Conservation (phyloP, 2,329 filamentous ascomycete genomes). For the Fusarium sp. region DNA sequence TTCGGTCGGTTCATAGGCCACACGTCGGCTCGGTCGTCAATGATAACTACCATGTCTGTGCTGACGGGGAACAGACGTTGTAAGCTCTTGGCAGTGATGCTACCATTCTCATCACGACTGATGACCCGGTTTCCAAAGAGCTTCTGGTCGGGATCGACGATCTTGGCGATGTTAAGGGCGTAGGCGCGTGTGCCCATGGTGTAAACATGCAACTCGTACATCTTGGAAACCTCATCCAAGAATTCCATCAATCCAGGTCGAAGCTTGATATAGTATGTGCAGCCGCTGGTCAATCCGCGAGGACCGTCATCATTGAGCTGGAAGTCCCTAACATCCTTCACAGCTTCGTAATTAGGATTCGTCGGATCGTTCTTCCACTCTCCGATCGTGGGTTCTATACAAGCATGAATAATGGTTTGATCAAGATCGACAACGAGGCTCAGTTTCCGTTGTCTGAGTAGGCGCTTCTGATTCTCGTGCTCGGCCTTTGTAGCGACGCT, state of each 20-base stretch:
- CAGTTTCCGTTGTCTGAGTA: constrained; percentile 83
- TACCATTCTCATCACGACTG: constrained; percentile 96
- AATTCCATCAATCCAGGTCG: constrained; percentile 87
- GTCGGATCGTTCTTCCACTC: constrained; percentile 92
- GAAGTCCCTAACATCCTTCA: constrained; percentile 89
- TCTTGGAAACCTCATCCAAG: constrained; percentile 76
- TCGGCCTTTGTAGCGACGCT: constrained; percentile 84
- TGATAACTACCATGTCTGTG: constrained; percentile 99
- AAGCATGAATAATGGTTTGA: constrained; percentile 98
- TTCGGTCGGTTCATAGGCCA: constrained; percentile 93
- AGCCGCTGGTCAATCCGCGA: constrained; percentile 73
- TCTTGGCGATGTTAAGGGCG: constrained; percentile 87
- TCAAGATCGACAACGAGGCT: constrained; percentile 96
- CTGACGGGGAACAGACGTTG: constrained; percentile 94
- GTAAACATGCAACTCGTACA: constrained; percentile 97
- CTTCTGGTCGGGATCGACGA: constrained; percentile 89
- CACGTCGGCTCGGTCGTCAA: constrained; percentile 95
- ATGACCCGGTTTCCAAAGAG: constrained; percentile 95
- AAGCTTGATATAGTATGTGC: constrained; percentile 98
- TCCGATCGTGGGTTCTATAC: constrained; percentile 93
- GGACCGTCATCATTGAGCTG: constrained; percentile 88
- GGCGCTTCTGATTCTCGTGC: constrained; percentile 83
- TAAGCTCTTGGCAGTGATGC: constrained; percentile 87
- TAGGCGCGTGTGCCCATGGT: constrained; percentile 99
- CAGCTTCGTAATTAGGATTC: constrained; percentile 90